A percentile compares a stretch with the other conserved stretches of the same genome.
Conservation (phyloP, 2,329 filamentous ascomycete genomes). For the Colletotrichum nymphaeae region DNA sequence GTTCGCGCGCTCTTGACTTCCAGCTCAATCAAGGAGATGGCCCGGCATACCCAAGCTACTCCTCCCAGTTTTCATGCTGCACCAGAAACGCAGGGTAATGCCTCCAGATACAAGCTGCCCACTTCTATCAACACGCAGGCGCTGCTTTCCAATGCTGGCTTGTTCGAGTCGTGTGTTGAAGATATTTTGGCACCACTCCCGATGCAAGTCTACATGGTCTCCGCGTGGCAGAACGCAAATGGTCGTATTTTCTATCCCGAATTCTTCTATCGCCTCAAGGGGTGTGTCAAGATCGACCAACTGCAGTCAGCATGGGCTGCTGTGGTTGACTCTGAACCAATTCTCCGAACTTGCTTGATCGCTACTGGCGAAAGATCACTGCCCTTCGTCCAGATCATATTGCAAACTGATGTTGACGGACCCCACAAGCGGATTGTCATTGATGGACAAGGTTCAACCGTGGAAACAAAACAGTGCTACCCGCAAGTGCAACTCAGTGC, state of each 20-base stretch:
- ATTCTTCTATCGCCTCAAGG: slow-evolving; percentile 71
- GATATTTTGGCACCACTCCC: slow-evolving; percentile 75
- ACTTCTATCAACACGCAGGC: slow-evolving; percentile 47
- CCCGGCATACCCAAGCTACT: slow-evolving; percentile 43
- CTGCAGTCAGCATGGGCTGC: slow-evolving; percentile 71
- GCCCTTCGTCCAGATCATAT: slow-evolving; percentile 74
- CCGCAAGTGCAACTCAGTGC: slow-evolving; percentile 25
- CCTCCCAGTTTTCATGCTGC: slow-evolving; percentile 6
- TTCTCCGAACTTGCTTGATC: slow-evolving; percentile 77
- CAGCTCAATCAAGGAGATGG: slow-evolving; percentile 73
- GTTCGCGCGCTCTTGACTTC: slow-evolving; percentile 79
- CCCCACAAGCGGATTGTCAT: slow-evolving; percentile 39
- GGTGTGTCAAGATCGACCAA: slow-evolving; percentile 46
- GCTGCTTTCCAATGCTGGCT: slow-evolving; percentile 52
- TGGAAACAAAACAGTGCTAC: not conserved
- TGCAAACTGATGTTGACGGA: slow-evolving; percentile 48
- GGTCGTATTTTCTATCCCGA: slow-evolving; percentile 79
- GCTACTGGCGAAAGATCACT: slow-evolving; percentile 56
- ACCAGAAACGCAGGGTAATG: accelerated
- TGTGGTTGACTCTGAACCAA: slow-evolving; percentile 66
- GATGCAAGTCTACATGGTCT: slow-evolving; percentile 85
- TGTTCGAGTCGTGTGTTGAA: slow-evolving; percentile 62
- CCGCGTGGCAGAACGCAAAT: slow-evolving; percentile 75
- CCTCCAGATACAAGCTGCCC: not conserved
- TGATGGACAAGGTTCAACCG: slow-evolving; percentile 30